Evolutionary conservation across 495 filamentous ascomycete genomes (phyloP).

Genomic region (Glarea lozoyensis): DNA sequence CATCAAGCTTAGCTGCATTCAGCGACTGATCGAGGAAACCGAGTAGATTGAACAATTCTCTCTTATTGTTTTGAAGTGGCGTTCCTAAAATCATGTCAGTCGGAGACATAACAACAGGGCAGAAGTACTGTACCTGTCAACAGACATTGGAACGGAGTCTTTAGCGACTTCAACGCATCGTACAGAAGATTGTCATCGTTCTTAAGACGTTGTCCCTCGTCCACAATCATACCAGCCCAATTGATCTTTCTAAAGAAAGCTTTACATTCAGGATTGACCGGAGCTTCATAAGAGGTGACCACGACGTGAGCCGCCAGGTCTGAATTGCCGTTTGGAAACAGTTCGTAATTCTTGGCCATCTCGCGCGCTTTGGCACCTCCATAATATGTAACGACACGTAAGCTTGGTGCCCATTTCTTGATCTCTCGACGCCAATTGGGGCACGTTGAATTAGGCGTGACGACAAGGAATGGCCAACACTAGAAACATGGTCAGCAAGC

Average conservation of each 20-base stretch:
- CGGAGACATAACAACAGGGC: background rate
- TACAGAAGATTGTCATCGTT: slow-evolving; percentile 84
- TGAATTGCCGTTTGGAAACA: slow-evolving; percentile 51
- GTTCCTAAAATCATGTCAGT: slow-evolving; percentile 40
- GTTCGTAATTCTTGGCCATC: slow-evolving; percentile 67
- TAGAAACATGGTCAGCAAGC: slow-evolving; percentile 17
- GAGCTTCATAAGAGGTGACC: slow-evolving; percentile 89
- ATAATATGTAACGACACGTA: slow-evolving; percentile 87
- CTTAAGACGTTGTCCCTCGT: slow-evolving; percentile 95
- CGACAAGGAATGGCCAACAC: slow-evolving; percentile 88
- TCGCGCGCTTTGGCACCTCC: slow-evolving; percentile 62
- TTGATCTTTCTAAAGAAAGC: slow-evolving; percentile 54
- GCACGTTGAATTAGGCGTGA: slow-evolving; percentile 90
- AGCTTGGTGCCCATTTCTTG: slow-evolving; percentile 79
- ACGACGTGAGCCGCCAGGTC: slow-evolving; percentile 80
- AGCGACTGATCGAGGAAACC: slow-evolving; percentile 73
- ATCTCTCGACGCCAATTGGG: slow-evolving; percentile 97
- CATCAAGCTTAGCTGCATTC: slow-evolving; percentile 63
- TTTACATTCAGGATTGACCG: slow-evolving; percentile 55
- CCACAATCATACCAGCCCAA: slow-evolving; percentile 87
- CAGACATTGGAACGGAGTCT: slow-evolving; percentile 70
- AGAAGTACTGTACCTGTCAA: slow-evolving; percentile 50
- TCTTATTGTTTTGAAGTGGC: slow-evolving; percentile 88
- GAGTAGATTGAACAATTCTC: slow-evolving; percentile 89
- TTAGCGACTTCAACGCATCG: slow-evolving; percentile 57